These are phyloP conservation scores for Zopfia rhizophila DNA, from an alignment of 2,329 filamentous ascomycete species.

Conservation along the genomic window DNA sequence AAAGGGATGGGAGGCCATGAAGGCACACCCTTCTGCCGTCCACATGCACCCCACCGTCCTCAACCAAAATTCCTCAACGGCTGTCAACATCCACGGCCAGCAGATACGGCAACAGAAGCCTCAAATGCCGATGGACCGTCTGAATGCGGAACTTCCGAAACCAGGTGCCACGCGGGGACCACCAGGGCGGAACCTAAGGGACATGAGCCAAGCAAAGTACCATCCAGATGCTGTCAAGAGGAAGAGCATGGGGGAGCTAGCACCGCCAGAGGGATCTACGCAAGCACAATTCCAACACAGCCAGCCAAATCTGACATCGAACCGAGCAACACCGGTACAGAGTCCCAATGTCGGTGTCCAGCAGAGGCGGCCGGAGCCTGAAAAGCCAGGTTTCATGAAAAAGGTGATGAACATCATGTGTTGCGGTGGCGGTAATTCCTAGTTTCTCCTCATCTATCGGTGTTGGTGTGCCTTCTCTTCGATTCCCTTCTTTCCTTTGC, in stretches of 20 bases:
- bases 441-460: slow-evolving; percentile 25
- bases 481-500: slow-evolving; percentile 44
- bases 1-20: slow-evolving; percentile 89
- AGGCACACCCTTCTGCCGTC: slow-evolving; percentile 74
- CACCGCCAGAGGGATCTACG: slow-evolving; percentile 88
- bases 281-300: slow-evolving; percentile 98
- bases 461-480: slow-evolving; percentile 26
- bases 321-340: slow-evolving; percentile 63
- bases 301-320: slow-evolving; percentile 80
- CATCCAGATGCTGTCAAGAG: slow-evolving; percentile 62
- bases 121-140: slow-evolving; percentile 55
- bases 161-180: slow-evolving; percentile 70
- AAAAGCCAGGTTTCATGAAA: slow-evolving; percentile 78
- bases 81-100: slow-evolving; percentile 80
- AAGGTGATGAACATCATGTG: slow-evolving; percentile 94
- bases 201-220: slow-evolving; percentile 37
- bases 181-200: slow-evolving; percentile 50
- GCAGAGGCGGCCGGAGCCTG: slow-evolving; percentile 70
- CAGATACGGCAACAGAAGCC: slow-evolving; percentile 70
- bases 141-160: slow-evolving; percentile 63
- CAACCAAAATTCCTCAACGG: slow-evolving; percentile 83
- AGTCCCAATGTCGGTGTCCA: slow-evolving; percentile 61
- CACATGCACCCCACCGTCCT: slow-evolving; percentile 82
- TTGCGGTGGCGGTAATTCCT: slow-evolving; percentile 67
- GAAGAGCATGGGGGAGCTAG: slow-evolving; percentile 80